Evolutionary conservation across 805 yeast genomes (phyloP), one percentile per base, ranked within the genome.

Genomic region (Starmerella asiatica): DNA sequence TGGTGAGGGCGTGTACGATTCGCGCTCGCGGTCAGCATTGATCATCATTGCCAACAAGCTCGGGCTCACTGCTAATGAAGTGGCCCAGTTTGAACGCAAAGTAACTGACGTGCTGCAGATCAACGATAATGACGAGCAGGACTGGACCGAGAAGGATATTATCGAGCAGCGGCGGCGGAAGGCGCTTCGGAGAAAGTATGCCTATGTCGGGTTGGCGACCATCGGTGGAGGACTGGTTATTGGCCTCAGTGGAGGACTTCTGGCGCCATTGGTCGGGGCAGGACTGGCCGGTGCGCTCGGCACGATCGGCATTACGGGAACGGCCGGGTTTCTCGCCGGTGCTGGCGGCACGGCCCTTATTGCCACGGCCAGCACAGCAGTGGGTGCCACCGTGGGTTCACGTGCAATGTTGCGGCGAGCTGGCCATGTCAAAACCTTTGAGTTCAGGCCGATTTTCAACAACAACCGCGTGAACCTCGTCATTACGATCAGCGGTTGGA

Each of bases 261-360:
- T 91, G 33, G 98, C 98, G 0, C 99, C 99, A 0, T 94, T 93
- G 2, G 93, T 91, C 53, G 97, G 97, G 37, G 97, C 97, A 1
- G 99, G 99, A 53, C 56, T 91, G 21, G 98, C 97, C 2, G 97
- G 97, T 3, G 99, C 97, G 14, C 65, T 91, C 30, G 78, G 96
- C 1, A 91, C 98, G 0, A 74, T 88, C 18, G 99, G 99, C 24
- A 80, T 93, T 18, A 68, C 82, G 1, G 97, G 99, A n/a, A 84
- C 97, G 0, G 61, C 84, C 14, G 83, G 93, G 1, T 91, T 91
- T 49, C 64, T 91, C 24, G 96, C 96, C 0, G 97, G 98, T 37
- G 82, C 88, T 2, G 98, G 94, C 26, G 98, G 99, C 36, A 82
- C 96, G 6, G 84, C 95, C 0, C 71, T 85, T 18, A 94, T 91